A percentile compares a stretch with the other conserved stretches of the same genome.
phyloP scores from a whole-genome alignment of 768 basidiomycete species.

The Clavaria fumosa region DNA sequence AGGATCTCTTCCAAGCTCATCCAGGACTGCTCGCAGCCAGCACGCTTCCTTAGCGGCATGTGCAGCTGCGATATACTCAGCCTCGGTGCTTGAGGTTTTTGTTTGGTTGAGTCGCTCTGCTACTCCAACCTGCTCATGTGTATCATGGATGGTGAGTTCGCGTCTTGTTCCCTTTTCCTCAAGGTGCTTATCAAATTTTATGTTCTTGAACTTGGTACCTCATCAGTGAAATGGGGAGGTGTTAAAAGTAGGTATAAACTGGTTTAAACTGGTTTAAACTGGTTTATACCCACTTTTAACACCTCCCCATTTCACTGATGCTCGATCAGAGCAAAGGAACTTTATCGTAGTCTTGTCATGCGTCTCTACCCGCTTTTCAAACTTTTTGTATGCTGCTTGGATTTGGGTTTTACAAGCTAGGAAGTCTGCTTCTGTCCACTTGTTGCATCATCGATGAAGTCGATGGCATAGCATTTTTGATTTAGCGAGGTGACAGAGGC shows the following conservation, averaged over 20 bases:
- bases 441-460: too few species aligned
- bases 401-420: slow-evolving; percentile 13
- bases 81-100: too few species aligned
- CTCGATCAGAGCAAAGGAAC: slow-evolving; percentile 10
- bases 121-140: slow-evolving; percentile 15
- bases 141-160: too few species aligned
- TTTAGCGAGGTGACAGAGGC: background rate
- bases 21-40: too few species aligned
- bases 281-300: too few species aligned
- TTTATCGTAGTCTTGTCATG: slow-evolving; percentile 11
- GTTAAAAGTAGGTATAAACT: too few species aligned
- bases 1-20: too few species aligned
- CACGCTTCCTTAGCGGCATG: too few species aligned
- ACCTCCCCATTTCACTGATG: too few species aligned
- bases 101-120: slow-evolving; percentile 17
- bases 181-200: slow-evolving; percentile 11
- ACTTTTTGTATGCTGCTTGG: slow-evolving; percentile 11
- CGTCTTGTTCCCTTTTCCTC: slow-evolving; percentile 11
- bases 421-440: slow-evolving; percentile 9
- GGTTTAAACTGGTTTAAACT: too few species aligned
- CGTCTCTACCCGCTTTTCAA: slow-evolving; percentile 15
- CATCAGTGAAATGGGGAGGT: too few species aligned
- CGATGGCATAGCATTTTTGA: slow-evolving; percentile 1
- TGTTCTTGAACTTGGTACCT: slow-evolving; percentile 14
- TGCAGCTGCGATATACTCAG: too few species aligned